Conservation (phyloP, 805 yeast species). For the Hanseniaspora lachancei region DNA sequence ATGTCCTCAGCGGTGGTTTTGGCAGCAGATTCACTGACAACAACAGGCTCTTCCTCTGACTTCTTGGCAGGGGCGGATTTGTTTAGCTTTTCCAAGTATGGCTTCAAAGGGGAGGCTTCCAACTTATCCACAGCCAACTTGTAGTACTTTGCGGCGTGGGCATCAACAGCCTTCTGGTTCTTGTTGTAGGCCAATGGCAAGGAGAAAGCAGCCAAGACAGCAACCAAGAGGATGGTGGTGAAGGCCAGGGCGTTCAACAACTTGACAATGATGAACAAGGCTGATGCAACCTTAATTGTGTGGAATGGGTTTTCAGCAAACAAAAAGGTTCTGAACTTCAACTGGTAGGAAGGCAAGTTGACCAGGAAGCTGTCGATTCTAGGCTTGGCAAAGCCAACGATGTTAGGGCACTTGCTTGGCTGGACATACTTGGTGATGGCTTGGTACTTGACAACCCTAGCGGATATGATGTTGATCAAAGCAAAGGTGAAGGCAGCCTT, state of each 20-base stretch:
- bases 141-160: slow-evolving; percentile 37
- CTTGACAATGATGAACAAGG: slow-evolving; percentile 51
- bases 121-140: slow-evolving; percentile 40
- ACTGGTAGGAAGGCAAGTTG: slow-evolving; percentile 39
- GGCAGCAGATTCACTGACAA: slow-evolving; percentile 33
- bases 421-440: slow-evolving; percentile 49
- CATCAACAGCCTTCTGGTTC: slow-evolving; percentile 37
- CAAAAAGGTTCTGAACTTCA: slow-evolving; percentile 40
- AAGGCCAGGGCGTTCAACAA: slow-evolving; percentile 65
- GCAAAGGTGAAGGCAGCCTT: slow-evolving; percentile 52
- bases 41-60: slow-evolving; percentile 37
- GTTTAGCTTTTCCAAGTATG: slow-evolving; percentile 45
- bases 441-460: slow-evolving; percentile 7
- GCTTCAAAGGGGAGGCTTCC: slow-evolving; percentile 34
- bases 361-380: slow-evolving; percentile 22
- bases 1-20: slow-evolving; percentile 44
- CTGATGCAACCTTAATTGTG: slow-evolving; percentile 61
- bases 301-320: slow-evolving; percentile 59
- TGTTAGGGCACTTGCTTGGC: slow-evolving; percentile 34
- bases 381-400: slow-evolving; percentile 25
- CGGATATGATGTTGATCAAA: slow-evolving; percentile 38
- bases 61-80: slow-evolving; percentile 34
- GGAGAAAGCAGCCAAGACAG: slow-evolving; percentile 54
- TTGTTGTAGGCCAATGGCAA: slow-evolving; percentile 61
- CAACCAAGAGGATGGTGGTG: slow-evolving; percentile 40